Base-by-base conservation (phyloP, 108 stramenopile genomes). In the Stephanodiscus triporus region DNA sequence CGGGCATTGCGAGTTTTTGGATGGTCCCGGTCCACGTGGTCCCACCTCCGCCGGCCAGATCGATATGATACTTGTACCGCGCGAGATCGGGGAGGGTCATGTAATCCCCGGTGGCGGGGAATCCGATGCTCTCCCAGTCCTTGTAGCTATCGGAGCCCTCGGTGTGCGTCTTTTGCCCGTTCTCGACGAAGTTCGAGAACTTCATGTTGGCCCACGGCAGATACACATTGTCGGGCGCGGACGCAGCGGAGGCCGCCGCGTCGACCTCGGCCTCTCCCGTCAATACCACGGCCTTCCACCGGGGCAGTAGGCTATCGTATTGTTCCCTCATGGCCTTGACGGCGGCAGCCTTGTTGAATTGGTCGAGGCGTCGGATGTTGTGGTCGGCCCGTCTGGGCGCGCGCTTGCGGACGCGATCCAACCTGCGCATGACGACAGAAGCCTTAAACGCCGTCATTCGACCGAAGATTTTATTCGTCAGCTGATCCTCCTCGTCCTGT, bases 31-130 rank as follows among this genome's bases (percentile, higher is more conserved):
- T 69, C 85, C 85, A 86, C 0, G 75, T 80, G 14, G 85, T 86
- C 0, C 85, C 82, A 8, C 85, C 85, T 27, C 82, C 85, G n/a
- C 85, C 85, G 42, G 82, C 85, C 14, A 86, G 56, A 63, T 86
- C 85, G 50, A 86, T 80, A 34, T 83, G 82, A 58, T 86, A 86
- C 68, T 74, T 80, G 49, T 80, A 86, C 6, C 40, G 38, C 19
- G 82, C 56, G 55, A 69, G 78, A 19, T 69, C 68, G 14, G 23
- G 36, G 48, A 75, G 48, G 8, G 50, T 42, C 63, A 83, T 57
- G 51, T 30, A 65, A 34, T 83, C 73, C 0, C 78, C 78, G 57
- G 70, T 70, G 17, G 70, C 69, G 9, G 37, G 24, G 50, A 82
- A 72, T 19, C 70, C 74, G 20, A 66, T 26, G 38, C 26, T 40